Percentiles rank a stretch among this genome's conserved stretches.
Evolutionary conservation across 352 stramenopile genomes (phyloP).

Genomic region (Globisporangium heterothallicum): DNA sequence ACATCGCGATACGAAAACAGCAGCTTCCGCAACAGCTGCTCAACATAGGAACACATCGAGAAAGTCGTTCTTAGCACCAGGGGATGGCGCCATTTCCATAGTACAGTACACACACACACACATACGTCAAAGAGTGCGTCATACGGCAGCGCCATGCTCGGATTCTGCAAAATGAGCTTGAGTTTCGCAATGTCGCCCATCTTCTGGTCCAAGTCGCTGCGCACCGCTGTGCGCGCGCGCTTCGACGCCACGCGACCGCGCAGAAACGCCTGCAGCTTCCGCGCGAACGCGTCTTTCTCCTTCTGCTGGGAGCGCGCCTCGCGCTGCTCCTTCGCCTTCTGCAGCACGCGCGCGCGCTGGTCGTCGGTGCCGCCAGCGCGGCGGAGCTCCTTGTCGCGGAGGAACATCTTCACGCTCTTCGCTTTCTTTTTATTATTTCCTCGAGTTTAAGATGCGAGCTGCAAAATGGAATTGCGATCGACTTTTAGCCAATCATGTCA

Average conservation of each 20-base stretch:
- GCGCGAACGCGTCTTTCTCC: conserved; percentile 27
- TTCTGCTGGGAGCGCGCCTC: conserved; percentile 32
- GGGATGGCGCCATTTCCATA: no score
- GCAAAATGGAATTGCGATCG: no score
- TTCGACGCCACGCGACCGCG: conserved; percentile 26
- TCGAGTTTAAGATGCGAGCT: no score
- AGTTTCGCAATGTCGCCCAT: conserved; percentile 46
- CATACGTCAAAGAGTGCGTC: conserved; percentile 41
- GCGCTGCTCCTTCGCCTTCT: conserved; percentile 44
- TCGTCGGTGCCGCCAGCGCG: conserved; percentile 15
- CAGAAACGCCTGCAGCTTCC: conserved; percentile 38
- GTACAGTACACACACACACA: neutral
- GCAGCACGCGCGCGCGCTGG: conserved; percentile 46
- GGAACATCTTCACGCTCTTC: conserved; percentile 56
- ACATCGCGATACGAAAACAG: conserved; percentile 34
- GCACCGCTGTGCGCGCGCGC: conserved; percentile 8
- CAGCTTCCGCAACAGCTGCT: conserved; percentile 35
- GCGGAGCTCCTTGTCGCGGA: conserved; percentile 43
- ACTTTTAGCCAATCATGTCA: no score
- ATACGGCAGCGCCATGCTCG: conserved; percentile 38
- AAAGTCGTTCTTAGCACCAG: no score
- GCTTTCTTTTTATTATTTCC: no score
- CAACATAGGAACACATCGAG: conserved; percentile 9
- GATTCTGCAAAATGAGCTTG: conserved; percentile 47
- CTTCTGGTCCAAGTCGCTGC: conserved; percentile 48